phyloP scores from a whole-genome alignment of 176 grass and related monocot genomes.

The Oryza meyeriana region DNA sequence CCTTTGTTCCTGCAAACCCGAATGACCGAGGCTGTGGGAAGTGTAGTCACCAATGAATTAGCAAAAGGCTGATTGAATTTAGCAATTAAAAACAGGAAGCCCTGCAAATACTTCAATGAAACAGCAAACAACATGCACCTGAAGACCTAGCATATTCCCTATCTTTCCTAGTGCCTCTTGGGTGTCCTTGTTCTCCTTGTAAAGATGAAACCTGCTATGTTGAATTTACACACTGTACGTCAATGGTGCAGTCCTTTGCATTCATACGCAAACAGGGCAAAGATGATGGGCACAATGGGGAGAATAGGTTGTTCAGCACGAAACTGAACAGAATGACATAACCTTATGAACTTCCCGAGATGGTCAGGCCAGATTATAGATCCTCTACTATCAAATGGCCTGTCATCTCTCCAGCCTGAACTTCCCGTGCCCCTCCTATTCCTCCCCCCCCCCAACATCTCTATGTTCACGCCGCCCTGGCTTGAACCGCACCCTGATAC shows the following conservation, averaged over 20 bases:
- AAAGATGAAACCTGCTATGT: slow-evolving; percentile 73
- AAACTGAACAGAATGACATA: neutral
- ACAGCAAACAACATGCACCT: slow-evolving; percentile 34
- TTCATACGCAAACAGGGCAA: neutral
- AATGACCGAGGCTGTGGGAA: slow-evolving; percentile 72
- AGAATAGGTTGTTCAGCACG: neutral
- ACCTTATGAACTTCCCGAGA: slow-evolving; percentile 84
- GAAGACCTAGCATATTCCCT: slow-evolving; percentile 83
- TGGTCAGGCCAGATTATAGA: slow-evolving; percentile 69
- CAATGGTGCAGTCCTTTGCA: neutral
- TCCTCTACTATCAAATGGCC: slow-evolving; percentile 81
- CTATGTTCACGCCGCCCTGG: slow-evolving; percentile 30
- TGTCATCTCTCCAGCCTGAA: slow-evolving; percentile 56
- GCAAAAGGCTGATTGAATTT: slow-evolving; percentile 14
- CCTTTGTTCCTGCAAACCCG: slow-evolving; percentile 93
- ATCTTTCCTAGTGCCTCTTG: slow-evolving; percentile 89
- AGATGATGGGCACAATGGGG: neutral
- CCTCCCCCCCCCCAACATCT: slow-evolving; percentile 37
- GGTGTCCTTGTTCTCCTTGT: slow-evolving; percentile 95
- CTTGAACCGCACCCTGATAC: slow-evolving; percentile 71
- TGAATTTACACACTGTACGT: neutral
- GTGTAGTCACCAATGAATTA: slow-evolving; percentile 28
- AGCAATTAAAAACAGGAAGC: neutral
- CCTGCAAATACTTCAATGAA: slow-evolving; percentile 2
- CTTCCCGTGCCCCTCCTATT: slow-evolving; percentile 35